A percentile compares a stretch with the other conserved stretches of the same genome.
Conservation (phyloP, 1,139 yeast genomes). For the Protomyces inundatus region DNA sequence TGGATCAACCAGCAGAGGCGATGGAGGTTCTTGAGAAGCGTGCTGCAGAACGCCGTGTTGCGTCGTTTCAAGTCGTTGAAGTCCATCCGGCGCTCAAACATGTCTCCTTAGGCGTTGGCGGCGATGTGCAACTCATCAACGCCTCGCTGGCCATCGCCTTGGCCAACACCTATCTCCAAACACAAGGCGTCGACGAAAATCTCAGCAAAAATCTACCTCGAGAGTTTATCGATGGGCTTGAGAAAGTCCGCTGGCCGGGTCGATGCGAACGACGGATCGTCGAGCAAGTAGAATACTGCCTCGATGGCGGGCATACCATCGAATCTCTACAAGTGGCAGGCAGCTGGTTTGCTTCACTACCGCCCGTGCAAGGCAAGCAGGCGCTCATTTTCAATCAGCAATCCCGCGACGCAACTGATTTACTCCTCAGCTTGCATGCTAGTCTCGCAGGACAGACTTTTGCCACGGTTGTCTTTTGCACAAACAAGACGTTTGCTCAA, state of each 20-base stretch:
- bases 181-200: constrained; percentile 44
- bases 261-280: constrained; percentile 71
- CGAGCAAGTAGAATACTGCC: constrained; percentile 59
- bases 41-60: constrained; percentile 59
- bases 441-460: constrained; percentile 41
- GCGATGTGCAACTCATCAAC: constrained; percentile 76
- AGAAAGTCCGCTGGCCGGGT: constrained; percentile 81
- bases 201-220: constrained; percentile 47
- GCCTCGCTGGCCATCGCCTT: constrained; percentile 85
- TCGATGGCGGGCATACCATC: constrained; percentile 94
- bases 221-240: constrained; percentile 60
- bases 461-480: constrained; percentile 75
- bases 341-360: constrained; percentile 61
- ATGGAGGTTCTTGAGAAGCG: constrained; percentile 49
- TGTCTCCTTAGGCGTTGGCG: constrained; percentile 77
- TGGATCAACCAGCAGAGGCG: constrained; percentile 54
- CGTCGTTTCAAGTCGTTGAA: constrained; percentile 3
- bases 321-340: constrained; percentile 81
- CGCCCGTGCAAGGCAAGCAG: constrained; percentile 34
- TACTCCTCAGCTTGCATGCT: constrained; percentile 51
- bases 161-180: constrained; percentile 56
- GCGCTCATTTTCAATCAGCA: constrained; percentile 87
- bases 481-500: constrained; percentile 84
- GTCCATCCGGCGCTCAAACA: constrained; percentile 39
- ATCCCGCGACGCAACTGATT: constrained; percentile 71